Conservation (phyloP, 192 early-diverging fungal genomes). For the Umbelopsis sp. region DNA sequence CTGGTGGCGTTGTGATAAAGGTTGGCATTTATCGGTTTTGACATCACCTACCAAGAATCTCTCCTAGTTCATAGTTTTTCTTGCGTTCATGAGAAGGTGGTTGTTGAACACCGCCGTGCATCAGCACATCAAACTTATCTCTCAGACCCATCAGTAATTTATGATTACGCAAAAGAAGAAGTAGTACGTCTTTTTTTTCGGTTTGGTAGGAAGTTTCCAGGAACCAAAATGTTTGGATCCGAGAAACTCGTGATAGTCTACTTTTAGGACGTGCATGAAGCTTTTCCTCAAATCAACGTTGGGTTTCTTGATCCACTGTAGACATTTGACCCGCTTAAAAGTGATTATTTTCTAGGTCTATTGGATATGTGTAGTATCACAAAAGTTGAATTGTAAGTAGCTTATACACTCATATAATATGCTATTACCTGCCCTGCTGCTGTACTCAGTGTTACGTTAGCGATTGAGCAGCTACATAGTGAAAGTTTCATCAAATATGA, state of each 20-base stretch:
- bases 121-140: slow-evolving; percentile 29
- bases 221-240: not conserved
- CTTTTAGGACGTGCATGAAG: not conserved
- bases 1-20: not conserved
- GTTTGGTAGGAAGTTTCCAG: not conserved
- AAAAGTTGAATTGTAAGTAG: no score
- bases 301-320: no score
- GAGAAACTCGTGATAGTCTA: not conserved
- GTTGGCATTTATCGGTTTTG: not conserved
- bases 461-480: no score
- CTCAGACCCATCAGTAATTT: slow-evolving; percentile 19
- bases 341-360: no score
- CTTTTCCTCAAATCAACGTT: no score
- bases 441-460: no score
- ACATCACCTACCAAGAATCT: slow-evolving; percentile 47
- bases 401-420: no score
- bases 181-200: not conserved
- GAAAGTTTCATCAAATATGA: no score
- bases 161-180: not conserved
- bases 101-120: slow-evolving; percentile 43
- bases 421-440: no score
- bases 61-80: slow-evolving; percentile 66
- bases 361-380: no score
- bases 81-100: slow-evolving; percentile 66
- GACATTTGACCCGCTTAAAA: no score